Evolutionary conservation across 2,329 filamentous ascomycete species (phyloP), one percentile per base, ranked within the genome.

Genomic region (Aspergillus amoenus): DNA sequence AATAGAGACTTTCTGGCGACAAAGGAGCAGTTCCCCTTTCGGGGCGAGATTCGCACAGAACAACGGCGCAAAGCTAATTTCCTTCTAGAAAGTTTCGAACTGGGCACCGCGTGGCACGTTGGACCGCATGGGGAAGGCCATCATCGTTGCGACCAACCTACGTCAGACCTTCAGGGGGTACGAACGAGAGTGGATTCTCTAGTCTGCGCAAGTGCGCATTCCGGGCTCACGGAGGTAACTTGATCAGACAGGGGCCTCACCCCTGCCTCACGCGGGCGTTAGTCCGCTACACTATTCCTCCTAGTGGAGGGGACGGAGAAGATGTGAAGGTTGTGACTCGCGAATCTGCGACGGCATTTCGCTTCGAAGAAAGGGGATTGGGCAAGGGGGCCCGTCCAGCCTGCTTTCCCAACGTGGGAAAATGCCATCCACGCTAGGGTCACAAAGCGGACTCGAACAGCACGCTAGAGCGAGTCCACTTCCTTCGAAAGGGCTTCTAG

Each of bases 61-160:
- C 59, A 63, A 68, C 64, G 63, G 66, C 54, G 60, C 57, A 66
- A 70, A 64, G 63, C 60, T 68, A 70, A 63, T 63, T 63, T 67
- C 62, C 67, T 72, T 72, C 69, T 72, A 71, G 68, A 71, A 71
- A 66, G 64, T 61, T 70, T 70, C 62, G 59, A 66, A 64, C 53
- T 49, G 41, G 42, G 54, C 52, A 61, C 61, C 56, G 52, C 59
- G 56, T 59, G 52, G 58, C 56, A 62, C 58, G 56, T 64, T 57
- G 50, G 52, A 61, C 60, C 21, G 56, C 57, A 61, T 63, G 50
- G 55, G 57, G 53, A 57, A 55, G 32, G 9, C 30, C 18, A 45
- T 32, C 42, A 40, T 53, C 32, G 32, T 37, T 37, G 34, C 34
- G 12, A 3, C 34, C 51, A 9, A 47, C 42, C 51, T 53, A 54